These are phyloP conservation scores for Arthroderma sp. DNA, from an alignment of 2,329 filamentous ascomycete species.

Conservation along the genomic window DNA sequence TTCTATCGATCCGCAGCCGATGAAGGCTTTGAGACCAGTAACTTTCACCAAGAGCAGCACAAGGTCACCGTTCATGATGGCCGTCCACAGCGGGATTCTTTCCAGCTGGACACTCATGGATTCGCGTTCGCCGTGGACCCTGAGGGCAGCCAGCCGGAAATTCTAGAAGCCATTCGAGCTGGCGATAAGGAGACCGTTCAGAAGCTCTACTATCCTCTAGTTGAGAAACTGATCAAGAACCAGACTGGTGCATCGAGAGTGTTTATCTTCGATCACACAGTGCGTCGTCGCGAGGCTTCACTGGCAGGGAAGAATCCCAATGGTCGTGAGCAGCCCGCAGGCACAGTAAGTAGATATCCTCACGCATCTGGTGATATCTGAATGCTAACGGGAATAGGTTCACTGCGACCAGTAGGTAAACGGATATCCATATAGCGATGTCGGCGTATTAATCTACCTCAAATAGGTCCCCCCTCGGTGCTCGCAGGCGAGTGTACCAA, in stretches of 20 bases:
- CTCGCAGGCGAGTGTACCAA: constrained; percentile 42
- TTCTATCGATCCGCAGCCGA: neutral
- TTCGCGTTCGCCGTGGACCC: constrained; percentile 6
- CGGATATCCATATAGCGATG: neutral
- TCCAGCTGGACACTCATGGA: constrained; percentile 2
- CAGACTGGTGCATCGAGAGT: constrained; percentile 56
- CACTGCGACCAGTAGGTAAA: neutral
- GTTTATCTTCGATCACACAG: constrained; percentile 76
- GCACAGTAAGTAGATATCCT: neutral
- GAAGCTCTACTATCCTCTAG: constrained; percentile 66
- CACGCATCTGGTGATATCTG: neutral
- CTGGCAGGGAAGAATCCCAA: neutral
- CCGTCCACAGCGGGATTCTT: neutral
- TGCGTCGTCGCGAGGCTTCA: constrained; percentile 46
- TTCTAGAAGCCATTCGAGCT: neutral
- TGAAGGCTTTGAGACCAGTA: neutral
- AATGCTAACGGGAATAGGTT: neutral
- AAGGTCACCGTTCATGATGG: neutral
- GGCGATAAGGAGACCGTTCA: neutral
- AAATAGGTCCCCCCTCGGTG: neutral
- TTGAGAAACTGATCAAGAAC: constrained; percentile 56
- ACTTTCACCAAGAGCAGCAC: neutral
- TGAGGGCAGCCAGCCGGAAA: constrained; percentile 34
- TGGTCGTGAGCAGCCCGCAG: neutral
- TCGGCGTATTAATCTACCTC: neutral